phyloP scores from a whole-genome alignment of 2,329 filamentous ascomycete species.

The Pestalotiopsis sp. region DNA sequence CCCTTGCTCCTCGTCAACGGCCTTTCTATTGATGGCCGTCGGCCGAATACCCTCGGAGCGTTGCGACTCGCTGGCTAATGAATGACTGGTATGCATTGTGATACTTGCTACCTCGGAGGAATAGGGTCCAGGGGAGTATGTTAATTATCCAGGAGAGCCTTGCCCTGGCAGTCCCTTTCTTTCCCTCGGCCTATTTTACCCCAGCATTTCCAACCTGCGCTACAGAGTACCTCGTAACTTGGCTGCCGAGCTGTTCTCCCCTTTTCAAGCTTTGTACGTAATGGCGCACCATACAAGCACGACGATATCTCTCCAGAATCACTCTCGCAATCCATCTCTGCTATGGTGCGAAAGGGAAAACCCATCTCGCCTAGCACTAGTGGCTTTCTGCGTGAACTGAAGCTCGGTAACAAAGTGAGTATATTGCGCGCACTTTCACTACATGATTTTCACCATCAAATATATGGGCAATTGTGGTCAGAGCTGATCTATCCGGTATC shows the following conservation, averaged over 20 bases:
- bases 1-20: not conserved
- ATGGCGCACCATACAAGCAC: not conserved
- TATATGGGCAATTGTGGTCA: too few relatives aligned
- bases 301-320: not conserved
- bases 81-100: not conserved
- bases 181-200: not conserved
- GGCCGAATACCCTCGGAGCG: not conserved
- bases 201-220: not conserved
- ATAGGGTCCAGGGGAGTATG: not conserved
- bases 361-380: constrained; percentile 2
- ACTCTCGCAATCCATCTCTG: not conserved
- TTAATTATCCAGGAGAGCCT: not conserved
- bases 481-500: too few relatives aligned
- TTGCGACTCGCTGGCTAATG: not conserved
- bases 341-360: constrained; percentile 1
- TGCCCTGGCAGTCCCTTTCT: not conserved
- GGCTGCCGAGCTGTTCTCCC: not conserved
- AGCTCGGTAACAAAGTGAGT: not conserved
- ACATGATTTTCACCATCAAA: too few relatives aligned
- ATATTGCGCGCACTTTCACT: not conserved
- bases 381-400: not conserved
- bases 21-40: not conserved
- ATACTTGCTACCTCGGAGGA: not conserved
- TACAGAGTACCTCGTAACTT: not conserved
- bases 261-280: constrained; percentile 4